Evolutionary conservation across 371 early-diverging fungal species (phyloP).

Genomic region (Choanephora cucurbitarum): DNA sequence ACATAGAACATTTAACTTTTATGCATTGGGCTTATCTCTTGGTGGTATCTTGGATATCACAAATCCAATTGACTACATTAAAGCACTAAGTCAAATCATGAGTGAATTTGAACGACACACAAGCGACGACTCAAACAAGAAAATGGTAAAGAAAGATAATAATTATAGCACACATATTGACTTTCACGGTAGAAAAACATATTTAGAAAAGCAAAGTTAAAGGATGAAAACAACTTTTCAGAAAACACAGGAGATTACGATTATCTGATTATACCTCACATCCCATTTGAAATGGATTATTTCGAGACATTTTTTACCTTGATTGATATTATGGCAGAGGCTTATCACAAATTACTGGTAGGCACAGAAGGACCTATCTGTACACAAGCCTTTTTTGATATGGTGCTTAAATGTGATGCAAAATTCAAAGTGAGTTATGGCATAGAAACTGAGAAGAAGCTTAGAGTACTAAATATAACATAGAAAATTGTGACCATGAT

Average conservation of each 20-base stretch:
- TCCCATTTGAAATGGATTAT: conserved; percentile 61
- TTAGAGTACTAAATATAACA: too few relatives aligned
- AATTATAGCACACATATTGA: too few relatives aligned
- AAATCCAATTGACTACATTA: conserved; percentile 64
- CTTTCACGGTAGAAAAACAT: conserved; percentile 48
- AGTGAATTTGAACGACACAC: conserved; percentile 60
- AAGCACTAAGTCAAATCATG: conserved; percentile 60
- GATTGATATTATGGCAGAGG: conserved; percentile 50
- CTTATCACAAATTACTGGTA: conserved; percentile 48
- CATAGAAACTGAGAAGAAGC: too few relatives aligned
- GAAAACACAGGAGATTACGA: conserved; percentile 48
- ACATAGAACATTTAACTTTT: conserved; percentile 56
- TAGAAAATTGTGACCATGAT: conserved; percentile 56
- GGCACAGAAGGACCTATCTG: conserved; percentile 40
- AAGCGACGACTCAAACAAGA: conserved; percentile 52
- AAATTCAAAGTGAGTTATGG: conserved; percentile 45
- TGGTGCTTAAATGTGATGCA: conserved; percentile 59
- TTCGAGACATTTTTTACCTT: conserved; percentile 56
- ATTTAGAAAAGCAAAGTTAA: conserved; percentile 52
- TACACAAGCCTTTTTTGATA: conserved; percentile 53
- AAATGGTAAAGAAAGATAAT: conserved; percentile 40
- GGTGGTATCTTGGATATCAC: conserved; percentile 65
- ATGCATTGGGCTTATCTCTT: conserved; percentile 64
- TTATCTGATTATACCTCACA: conserved; percentile 48
- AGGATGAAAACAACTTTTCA: conserved; percentile 38